phyloP scores from a whole-genome alignment of 2,329 filamentous ascomycete genomes.

The Thielaviopsis ethacetica region DNA sequence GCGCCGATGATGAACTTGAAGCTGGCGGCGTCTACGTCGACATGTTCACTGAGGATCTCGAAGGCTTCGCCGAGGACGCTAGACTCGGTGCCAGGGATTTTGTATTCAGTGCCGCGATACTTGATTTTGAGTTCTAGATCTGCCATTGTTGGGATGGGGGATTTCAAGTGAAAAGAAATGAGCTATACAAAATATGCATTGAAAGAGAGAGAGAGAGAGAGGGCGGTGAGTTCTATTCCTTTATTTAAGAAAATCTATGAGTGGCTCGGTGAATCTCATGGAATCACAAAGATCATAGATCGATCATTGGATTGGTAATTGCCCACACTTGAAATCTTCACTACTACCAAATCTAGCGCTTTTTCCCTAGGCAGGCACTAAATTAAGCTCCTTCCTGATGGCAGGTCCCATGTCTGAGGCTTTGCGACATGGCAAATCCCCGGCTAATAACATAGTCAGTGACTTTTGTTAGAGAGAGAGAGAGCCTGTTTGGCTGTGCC shows the following conservation, averaged over 20 bases:
- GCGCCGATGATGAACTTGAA: conserved; percentile 2
- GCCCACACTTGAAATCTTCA: no score
- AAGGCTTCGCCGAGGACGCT: neutral
- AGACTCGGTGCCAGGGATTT: neutral
- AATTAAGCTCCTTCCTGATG: neutral
- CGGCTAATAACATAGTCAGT: neutral
- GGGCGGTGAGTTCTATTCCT: no score
- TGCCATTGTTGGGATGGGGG: neutral
- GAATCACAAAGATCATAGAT: no score
- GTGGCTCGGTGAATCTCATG: no score
- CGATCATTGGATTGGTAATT: no score
- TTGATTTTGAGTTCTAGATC: neutral
- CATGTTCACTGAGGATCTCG: neutral
- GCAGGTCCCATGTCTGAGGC: neutral
- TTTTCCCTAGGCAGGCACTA: neutral
- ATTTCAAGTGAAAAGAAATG: neutral
- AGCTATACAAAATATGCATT: neutral
- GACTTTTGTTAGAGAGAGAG: no score
- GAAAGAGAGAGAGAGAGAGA: no score
- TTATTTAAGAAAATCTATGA: no score
- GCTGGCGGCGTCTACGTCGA: neutral
- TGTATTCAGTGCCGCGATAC: neutral
- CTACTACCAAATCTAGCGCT: no score
- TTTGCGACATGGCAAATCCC: neutral
- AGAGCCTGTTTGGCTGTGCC: neutral